Conservation (phyloP, 1,139 yeast species). For the Debaryomycetaceae sp. region DNA sequence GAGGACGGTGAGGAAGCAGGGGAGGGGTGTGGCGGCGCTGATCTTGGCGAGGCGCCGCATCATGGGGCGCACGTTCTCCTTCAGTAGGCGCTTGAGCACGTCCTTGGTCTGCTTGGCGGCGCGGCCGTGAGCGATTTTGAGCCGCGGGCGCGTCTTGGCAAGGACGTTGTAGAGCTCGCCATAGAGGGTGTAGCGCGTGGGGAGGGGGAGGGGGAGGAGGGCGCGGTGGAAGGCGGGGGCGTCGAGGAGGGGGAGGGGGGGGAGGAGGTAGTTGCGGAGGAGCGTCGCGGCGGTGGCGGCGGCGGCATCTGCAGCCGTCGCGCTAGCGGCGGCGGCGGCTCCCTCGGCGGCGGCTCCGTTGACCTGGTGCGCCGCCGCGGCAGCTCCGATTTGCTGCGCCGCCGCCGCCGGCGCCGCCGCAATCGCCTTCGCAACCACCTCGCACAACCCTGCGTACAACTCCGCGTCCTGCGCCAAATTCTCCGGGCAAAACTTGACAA, state of each 20-base stretch:
- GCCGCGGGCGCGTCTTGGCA: constrained; percentile 52
- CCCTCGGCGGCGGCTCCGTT: too few species aligned
- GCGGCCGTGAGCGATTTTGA: constrained; percentile 60
- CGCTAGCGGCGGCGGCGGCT: constrained; percentile 3
- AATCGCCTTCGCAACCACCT: constrained; percentile 47
- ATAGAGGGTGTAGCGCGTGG: constrained; percentile 72
- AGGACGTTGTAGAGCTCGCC: constrained; percentile 69
- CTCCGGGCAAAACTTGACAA: constrained; percentile 55
- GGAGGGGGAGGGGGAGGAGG: constrained; percentile 51
- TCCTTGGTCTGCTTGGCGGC: constrained; percentile 84
- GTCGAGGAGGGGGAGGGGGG: constrained; percentile 61
- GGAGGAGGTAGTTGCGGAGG: constrained; percentile 64
- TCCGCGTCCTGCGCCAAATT: constrained; percentile 46
- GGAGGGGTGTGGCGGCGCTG: constrained; percentile 78
- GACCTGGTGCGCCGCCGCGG: too few species aligned
- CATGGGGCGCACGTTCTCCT: constrained; percentile 73
- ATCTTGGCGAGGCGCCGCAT: constrained; percentile 74
- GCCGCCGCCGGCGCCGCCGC: constrained; percentile 12
- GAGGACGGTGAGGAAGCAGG: constrained; percentile 61
- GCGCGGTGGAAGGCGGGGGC: constrained; percentile 62
- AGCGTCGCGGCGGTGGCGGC: constrained; percentile 55
- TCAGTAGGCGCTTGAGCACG: constrained; percentile 79
- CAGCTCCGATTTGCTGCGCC: constrained; percentile 1
- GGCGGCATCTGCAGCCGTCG: constrained; percentile 16
- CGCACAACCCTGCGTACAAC: constrained; percentile 57